Conservation (phyloP, 228 moss, liverwort and hornwort genomes). For the Sphagnum fallax region DNA sequence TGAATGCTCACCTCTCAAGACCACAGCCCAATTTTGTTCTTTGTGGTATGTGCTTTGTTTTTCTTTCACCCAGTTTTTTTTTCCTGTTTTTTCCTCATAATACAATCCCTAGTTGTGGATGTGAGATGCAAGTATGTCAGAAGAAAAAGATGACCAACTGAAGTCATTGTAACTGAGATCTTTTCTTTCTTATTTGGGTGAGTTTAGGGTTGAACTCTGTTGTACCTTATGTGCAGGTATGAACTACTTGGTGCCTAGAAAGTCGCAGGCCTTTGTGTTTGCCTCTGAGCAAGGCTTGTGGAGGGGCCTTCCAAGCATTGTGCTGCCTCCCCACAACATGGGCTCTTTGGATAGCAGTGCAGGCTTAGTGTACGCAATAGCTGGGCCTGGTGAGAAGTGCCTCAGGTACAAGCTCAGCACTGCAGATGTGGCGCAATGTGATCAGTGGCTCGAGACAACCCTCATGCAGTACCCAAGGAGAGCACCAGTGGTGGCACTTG, state of each 20-base stretch:
- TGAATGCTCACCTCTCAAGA: conserved; percentile 32
- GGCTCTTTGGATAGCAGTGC: conserved; percentile 25
- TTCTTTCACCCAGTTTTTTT: too few relatives aligned
- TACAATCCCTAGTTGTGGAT: too few relatives aligned
- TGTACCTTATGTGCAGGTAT: too few relatives aligned
- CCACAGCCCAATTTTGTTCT: conserved; percentile 30
- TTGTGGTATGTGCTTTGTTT: conserved; percentile 13
- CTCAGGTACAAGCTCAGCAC: conserved; percentile 38
- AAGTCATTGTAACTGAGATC: too few relatives aligned
- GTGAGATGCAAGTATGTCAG: too few relatives aligned
- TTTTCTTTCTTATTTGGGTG: too few relatives aligned
- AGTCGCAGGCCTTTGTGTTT: conserved; percentile 40
- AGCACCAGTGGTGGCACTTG: conserved; percentile 34
- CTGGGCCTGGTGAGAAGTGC: conserved; percentile 32
- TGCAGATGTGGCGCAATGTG: conserved; percentile 5
- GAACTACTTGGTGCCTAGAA: conserved; percentile 36
- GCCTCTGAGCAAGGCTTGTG: conserved; percentile 22
- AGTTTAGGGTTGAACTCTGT: too few relatives aligned
- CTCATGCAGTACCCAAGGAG: conserved; percentile 29
- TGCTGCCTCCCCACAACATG: conserved; percentile 37
- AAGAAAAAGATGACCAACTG: too few relatives aligned
- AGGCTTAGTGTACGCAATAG: conserved; percentile 36
- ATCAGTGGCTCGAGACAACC: conserved; percentile 29
- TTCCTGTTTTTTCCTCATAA: too few relatives aligned
- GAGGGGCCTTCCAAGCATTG: conserved; percentile 21